Base-by-base conservation (phyloP, 2,329 filamentous ascomycete genomes). In the Ophiostoma novo-ulmi region DNA sequence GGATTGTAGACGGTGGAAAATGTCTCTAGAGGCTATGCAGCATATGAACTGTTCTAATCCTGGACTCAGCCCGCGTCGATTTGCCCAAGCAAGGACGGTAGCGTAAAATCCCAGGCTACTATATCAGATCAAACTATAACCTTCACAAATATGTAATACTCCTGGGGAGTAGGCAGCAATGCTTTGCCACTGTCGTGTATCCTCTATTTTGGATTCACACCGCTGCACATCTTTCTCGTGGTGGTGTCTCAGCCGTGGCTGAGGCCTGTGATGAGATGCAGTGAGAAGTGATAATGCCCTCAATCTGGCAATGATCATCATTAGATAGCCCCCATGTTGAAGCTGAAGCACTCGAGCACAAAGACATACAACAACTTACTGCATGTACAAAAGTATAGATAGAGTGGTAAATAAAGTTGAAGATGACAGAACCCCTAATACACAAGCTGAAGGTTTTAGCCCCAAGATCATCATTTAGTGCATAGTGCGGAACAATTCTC, bases 401-500 rank as follows among this genome's bases (percentile, higher is more conserved):
- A 58, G 52, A 58, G n/a, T 13, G 22, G 52, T 17, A 58, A 58
- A 58, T 11, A 26, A 58, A 55, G 7, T 14, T n/a, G 8, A 22
- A 22, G n/a, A 55, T 2, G 48, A 10, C 48, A 13, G 48, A 55
- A 5, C 22, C 48, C 17, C 22, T 26, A n/a, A n/a, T 48, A 0
- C 44, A 20, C 2, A 48, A 48, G 17, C 17, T 20, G n/a, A 48
- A 48, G 5, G 1, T 48, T 58, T 14, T 58, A 22, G 22, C 8
- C 22, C 17, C 52, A 17, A 26, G 52, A 58, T 58, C 22, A 22
- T 10, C n/a, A 26, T 26, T 26, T 58, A 22, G 52, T 26, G 44
- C 44, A 48, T 58, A 58, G 22, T 58, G 52, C 52, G 52, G 52
- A 58, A 58, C 22, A 58, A 58, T 13, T 58, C 52, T 26, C n/a